A percentile compares a stretch with the other conserved stretches of the same genome.
phyloP scores from a whole-genome alignment of 2,329 filamentous ascomycete species.

The Colletotrichum sp. region DNA sequence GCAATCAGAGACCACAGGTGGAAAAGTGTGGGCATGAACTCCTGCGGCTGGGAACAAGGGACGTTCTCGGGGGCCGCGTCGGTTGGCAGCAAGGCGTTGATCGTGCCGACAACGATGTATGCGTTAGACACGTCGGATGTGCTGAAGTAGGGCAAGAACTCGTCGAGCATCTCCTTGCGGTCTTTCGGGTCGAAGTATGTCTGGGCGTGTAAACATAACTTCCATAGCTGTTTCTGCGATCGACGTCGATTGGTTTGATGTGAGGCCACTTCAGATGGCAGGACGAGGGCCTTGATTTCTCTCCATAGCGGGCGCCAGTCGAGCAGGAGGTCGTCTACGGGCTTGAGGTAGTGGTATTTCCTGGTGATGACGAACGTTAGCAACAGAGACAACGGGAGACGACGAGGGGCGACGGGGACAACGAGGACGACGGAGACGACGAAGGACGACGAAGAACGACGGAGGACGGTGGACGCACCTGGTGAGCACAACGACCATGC shows the following conservation, averaged over 20 bases:
- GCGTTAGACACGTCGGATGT: slow-evolving; percentile 91
- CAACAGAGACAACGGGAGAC: background rate
- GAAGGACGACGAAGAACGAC: background rate
- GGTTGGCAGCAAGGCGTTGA: slow-evolving; percentile 90
- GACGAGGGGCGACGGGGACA: background rate
- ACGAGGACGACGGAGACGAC: too few relatives aligned
- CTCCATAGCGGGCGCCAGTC: slow-evolving; percentile 95
- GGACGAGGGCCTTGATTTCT: slow-evolving; percentile 87
- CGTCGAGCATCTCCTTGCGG: slow-evolving; percentile 80
- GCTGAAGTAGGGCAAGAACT: slow-evolving; percentile 86
- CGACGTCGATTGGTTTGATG: slow-evolving; percentile 62
- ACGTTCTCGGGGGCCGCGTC: slow-evolving; percentile 75
- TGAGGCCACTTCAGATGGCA: slow-evolving; percentile 81
- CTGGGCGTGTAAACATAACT: slow-evolving; percentile 89
- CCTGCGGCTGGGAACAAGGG: slow-evolving; percentile 80
- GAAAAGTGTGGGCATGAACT: slow-evolving; percentile 93
- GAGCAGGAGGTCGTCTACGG: slow-evolving; percentile 85
- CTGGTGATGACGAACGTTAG: slow-evolving; percentile 45
- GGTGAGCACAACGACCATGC: slow-evolving; percentile 96
- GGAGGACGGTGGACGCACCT: slow-evolving; percentile 64
- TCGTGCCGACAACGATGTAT: slow-evolving; percentile 86
- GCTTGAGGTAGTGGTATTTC: slow-evolving; percentile 94
- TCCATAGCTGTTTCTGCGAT: slow-evolving; percentile 73
- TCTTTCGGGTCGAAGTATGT: slow-evolving; percentile 92
- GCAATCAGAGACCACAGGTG: slow-evolving; percentile 95